phyloP scores from a whole-genome alignment of 345 rosid genomes.

The Reutealis trisperma region DNA sequence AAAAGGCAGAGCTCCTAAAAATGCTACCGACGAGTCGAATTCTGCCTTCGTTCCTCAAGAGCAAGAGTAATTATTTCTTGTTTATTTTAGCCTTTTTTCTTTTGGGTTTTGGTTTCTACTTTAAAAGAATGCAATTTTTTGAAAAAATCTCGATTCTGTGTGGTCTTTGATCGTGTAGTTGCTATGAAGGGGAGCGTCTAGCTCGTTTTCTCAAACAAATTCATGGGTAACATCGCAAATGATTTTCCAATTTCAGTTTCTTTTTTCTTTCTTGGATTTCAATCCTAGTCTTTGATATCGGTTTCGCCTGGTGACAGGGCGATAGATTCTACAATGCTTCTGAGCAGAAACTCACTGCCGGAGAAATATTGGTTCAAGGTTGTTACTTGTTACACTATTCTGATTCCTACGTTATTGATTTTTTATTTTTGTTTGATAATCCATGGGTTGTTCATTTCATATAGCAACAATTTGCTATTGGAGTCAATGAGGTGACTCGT shows the following conservation, averaged over 20 bases:
- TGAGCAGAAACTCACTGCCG: conserved; percentile 53
- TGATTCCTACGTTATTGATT: neutral
- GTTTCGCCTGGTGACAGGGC: conserved; percentile 34
- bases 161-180: conserved; percentile 23
- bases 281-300: neutral
- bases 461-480: conserved; percentile 80
- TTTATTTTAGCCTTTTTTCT: neutral
- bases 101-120: too few relatives aligned
- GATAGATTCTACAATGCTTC: conserved; percentile 46
- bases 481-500: conserved; percentile 87
- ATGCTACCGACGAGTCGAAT: conserved; percentile 5
- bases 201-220: conserved; percentile 50
- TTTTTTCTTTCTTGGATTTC: neutral
- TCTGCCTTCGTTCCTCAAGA: conserved; percentile 18
- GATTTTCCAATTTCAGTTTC: neutral
- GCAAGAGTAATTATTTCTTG: conserved; percentile 17
- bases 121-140: neutral
- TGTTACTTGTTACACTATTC: conserved; percentile 2
- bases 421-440: neutral
- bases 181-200: conserved; percentile 61
- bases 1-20: conserved; percentile 13
- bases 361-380: conserved; percentile 85
- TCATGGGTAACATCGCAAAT: conserved; percentile 38
- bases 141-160: neutral
- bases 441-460: neutral